Evolutionary conservation across 202 grass and related monocot genomes (phyloP).

Genomic region (Alloteropsis angusta): DNA sequence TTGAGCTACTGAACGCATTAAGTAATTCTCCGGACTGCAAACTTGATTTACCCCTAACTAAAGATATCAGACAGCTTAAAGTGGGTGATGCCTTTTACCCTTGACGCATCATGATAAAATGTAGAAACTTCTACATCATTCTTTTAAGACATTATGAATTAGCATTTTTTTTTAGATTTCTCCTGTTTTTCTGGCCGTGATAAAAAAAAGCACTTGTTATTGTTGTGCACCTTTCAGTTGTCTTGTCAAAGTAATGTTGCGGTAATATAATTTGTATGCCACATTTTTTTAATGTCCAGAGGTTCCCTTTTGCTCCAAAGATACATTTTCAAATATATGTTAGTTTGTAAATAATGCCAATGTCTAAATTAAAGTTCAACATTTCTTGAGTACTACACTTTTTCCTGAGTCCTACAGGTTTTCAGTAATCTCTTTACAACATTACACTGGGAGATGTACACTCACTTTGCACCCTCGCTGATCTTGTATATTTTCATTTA

Average conservation of each 20-base stretch:
- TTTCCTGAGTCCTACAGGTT: no score
- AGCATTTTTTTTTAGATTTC: neutral
- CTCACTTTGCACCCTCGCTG: no score
- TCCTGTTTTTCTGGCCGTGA: neutral
- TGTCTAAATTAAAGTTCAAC: no score
- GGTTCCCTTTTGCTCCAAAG: no score
- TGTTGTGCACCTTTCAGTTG: neutral
- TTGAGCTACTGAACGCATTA: neutral
- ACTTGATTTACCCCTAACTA: slow-evolving; percentile 7
- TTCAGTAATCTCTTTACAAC: no score
- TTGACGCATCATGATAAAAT: neutral
- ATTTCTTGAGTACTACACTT: no score
- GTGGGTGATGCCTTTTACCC: neutral
- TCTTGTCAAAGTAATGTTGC: neutral
- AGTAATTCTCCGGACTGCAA: neutral
- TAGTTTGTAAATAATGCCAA: no score
- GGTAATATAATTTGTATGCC: neutral
- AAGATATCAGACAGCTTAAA: neutral
- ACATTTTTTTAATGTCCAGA: no score
- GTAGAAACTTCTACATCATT: neutral
- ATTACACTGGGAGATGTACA: no score
- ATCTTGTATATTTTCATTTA: neutral
- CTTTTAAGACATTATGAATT: neutral
- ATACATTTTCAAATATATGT: no score
- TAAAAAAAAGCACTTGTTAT: neutral